A percentile compares a stretch with the other conserved stretches of the same genome.
These are phyloP conservation scores for Corallochytrium limacisporum DNA, from an alignment of 78 protist species.

Conservation along the genomic window DNA sequence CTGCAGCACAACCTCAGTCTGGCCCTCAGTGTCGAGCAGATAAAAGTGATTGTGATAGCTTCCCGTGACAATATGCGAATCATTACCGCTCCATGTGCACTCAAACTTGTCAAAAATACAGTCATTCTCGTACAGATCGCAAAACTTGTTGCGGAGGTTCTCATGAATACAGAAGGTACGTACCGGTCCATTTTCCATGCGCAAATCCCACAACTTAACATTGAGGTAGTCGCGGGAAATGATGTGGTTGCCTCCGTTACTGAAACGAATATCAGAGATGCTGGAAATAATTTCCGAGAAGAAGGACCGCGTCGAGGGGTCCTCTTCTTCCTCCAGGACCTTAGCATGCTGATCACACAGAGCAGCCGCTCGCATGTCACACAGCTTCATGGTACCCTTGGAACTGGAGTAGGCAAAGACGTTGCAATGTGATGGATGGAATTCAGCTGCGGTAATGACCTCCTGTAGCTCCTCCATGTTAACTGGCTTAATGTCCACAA, in stretches of 20 bases:
- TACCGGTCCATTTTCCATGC: constrained; percentile 54
- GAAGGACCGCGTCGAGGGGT: constrained; percentile 43
- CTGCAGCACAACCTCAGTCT: not conserved
- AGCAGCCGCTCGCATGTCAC: constrained; percentile 63
- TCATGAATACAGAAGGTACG: constrained; percentile 65
- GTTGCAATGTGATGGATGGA: constrained; percentile 77
- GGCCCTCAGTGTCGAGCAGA: constrained; percentile 54
- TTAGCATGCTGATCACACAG: constrained; percentile 62
- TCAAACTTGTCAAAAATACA: constrained; percentile 88
- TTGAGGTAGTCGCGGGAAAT: constrained; percentile 84
- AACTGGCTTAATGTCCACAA: constrained; percentile 92
- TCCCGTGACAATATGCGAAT: constrained; percentile 57
- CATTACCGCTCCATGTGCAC: constrained; percentile 53
- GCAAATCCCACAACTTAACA: constrained; percentile 80
- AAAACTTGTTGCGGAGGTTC: constrained; percentile 51
- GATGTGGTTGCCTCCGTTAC: constrained; percentile 48
- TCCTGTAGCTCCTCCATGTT: constrained; percentile 95
- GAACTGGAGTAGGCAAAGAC: constrained; percentile 67
- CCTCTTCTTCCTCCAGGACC: constrained; percentile 43
- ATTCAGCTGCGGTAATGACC: constrained; percentile 86
- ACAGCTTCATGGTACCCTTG: constrained; percentile 48
- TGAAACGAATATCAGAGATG: constrained; percentile 73
- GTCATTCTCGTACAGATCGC: constrained; percentile 88
- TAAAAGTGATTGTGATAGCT: constrained; percentile 73
- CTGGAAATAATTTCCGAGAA: constrained; percentile 78